Percentiles rank a stretch among this genome's conserved stretches.
Conservation (phyloP, 345 rosid genomes). For the Lepidium africanum region DNA sequence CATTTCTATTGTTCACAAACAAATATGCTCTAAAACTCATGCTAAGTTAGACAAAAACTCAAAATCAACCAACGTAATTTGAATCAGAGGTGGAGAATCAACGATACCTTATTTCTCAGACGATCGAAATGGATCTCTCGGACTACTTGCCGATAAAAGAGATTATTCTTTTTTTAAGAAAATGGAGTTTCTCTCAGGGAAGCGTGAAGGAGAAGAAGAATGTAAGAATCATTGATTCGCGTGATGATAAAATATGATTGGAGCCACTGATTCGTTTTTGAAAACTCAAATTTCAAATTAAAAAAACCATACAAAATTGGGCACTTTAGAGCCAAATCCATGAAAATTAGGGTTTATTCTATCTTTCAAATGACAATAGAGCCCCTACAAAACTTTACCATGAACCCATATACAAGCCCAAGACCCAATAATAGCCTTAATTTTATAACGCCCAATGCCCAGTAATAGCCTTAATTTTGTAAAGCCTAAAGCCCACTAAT, state of each 20-base stretch:
- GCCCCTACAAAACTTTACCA: background rate
- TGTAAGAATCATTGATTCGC: constrained; percentile 11
- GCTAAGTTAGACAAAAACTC: background rate
- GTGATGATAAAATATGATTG: background rate
- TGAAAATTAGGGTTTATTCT: constrained; percentile 19
- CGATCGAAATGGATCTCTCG: background rate
- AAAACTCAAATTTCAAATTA: background rate
- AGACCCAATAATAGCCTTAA: background rate
- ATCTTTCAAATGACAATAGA: background rate
- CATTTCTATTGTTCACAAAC: background rate
- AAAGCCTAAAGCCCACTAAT: background rate
- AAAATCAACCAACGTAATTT: too few species aligned
- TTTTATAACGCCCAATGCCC: background rate
- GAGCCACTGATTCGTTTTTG: constrained; percentile 13
- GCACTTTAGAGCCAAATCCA: constrained; percentile 1
- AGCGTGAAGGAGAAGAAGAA: constrained; percentile 18
- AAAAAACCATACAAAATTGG: background rate
- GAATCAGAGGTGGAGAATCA: background rate
- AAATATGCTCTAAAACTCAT: background rate
- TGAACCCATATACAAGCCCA: background rate
- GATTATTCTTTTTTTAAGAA: too few species aligned
- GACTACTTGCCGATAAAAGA: background rate
- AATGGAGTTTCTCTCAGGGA: background rate
- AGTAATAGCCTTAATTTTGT: background rate
- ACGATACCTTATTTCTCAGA: background rate